Conservation (phyloP, 345 rosid species). For the Citrus hindsii region DNA sequence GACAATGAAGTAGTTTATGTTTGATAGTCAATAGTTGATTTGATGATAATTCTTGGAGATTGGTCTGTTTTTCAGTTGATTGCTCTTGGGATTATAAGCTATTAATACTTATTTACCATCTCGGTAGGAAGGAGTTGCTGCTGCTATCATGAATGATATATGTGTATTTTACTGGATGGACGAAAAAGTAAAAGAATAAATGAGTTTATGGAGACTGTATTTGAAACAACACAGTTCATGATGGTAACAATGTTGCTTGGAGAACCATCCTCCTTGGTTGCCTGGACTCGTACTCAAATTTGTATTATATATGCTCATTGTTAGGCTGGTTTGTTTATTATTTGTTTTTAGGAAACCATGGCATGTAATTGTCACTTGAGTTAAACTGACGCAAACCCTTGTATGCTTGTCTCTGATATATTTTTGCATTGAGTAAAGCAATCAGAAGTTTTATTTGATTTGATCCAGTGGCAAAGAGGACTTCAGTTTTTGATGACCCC, state of each 20-base stretch:
- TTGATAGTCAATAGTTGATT: not conserved
- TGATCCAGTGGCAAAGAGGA: constrained; percentile 57
- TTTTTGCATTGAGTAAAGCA: not conserved
- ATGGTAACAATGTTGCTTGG: not conserved
- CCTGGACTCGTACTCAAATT: not conserved
- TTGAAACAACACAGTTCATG: not conserved
- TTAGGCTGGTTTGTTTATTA: not conserved
- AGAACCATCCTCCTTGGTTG: not conserved
- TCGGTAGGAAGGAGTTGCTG: not conserved
- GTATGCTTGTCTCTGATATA: not conserved
- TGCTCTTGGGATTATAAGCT: not conserved
- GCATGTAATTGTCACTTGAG: not conserved
- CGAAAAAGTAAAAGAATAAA: not conserved
- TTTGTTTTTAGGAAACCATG: not conserved
- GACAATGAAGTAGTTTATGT: not conserved
- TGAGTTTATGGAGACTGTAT: not conserved
- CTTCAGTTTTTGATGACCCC: constrained; percentile 65
- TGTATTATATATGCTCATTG: not conserved
- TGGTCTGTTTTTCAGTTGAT: not conserved
- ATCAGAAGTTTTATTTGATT: not conserved
- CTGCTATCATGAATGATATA: not conserved
- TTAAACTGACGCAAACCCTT: not conserved
- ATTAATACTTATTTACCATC: not conserved
- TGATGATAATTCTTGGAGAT: not conserved
- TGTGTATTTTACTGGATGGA: too few relatives aligned